phyloP scores from a whole-genome alignment of 139 green algal genomes.

The Deuterostichococcus epilithicus region DNA sequence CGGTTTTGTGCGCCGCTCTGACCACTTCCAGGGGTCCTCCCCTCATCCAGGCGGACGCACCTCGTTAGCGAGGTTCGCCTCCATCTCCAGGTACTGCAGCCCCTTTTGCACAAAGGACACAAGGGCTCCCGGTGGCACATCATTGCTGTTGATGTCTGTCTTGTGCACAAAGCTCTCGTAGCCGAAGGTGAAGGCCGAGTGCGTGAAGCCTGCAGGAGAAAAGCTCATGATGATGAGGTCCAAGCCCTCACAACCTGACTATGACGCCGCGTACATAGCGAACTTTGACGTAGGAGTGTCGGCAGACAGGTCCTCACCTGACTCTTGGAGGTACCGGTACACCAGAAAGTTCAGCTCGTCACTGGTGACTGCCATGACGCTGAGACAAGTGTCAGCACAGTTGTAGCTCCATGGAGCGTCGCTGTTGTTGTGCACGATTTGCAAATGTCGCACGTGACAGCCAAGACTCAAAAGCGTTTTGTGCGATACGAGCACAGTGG shows the following conservation, averaged over 20 bases:
- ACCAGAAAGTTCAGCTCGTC: constrained; percentile 96
- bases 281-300: neutral
- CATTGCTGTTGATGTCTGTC: constrained; percentile 65
- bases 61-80: constrained; percentile 88
- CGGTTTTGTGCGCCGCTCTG: too few relatives aligned
- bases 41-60: too few relatives aligned
- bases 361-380: constrained; percentile 58
- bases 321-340: constrained; percentile 92
- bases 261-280: constrained; percentile 3
- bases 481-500: too few relatives aligned
- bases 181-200: constrained; percentile 92
- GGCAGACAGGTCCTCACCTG: constrained; percentile 44
- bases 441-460: too few relatives aligned
- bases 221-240: neutral
- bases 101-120: constrained; percentile 95
- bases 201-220: constrained; percentile 79
- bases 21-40: neutral
- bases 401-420: too few relatives aligned
- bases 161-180: constrained; percentile 75
- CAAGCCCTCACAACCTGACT: neutral
- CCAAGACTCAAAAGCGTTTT: too few relatives aligned
- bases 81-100: constrained; percentile 95
- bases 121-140: constrained; percentile 87
- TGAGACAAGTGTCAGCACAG: neutral
- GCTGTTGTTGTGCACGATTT: too few relatives aligned